Evolutionary conservation across 106 monocot species (phyloP).

Genomic region (Platanthera zijinensis): DNA sequence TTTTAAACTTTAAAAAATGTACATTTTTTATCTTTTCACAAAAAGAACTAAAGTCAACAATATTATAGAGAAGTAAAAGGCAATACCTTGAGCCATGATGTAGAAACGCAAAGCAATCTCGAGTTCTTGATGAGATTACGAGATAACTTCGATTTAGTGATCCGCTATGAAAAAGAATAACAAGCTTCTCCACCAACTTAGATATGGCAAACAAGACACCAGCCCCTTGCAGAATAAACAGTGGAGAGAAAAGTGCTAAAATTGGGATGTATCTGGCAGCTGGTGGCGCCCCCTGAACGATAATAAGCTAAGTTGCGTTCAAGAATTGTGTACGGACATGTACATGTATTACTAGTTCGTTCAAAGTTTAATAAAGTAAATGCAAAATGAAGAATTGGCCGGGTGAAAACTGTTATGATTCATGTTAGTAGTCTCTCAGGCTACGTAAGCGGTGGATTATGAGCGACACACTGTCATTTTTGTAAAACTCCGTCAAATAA

Average conservation of each 20-base stretch:
- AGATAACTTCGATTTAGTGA: constrained; percentile 47
- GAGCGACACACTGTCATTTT: no score
- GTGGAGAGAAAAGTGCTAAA: constrained; percentile 67
- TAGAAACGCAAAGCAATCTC: constrained; percentile 82
- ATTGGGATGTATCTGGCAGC: constrained; percentile 62
- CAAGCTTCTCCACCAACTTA: constrained; percentile 83
- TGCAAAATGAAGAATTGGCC: background rate
- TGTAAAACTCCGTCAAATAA: no score
- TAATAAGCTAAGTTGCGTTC: background rate
- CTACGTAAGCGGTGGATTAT: no score
- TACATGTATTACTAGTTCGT: background rate
- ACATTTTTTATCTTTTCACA: no score
- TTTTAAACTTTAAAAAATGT: no score
- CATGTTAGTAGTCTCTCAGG: no score
- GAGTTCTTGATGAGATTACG: constrained; percentile 48
- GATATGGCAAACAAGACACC: constrained; percentile 63
- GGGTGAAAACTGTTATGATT: background rate
- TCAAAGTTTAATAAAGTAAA: background rate
- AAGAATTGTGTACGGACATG: background rate
- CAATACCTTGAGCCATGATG: constrained; percentile 88
- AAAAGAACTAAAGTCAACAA: no score
- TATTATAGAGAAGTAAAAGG: background rate
- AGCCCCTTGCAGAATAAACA: constrained; percentile 84
- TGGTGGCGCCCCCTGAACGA: constrained; percentile 73
- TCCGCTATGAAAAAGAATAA: constrained; percentile 53